Base-by-base conservation (phyloP, 352 stramenopile species). In the Phytophthora aleatoria region DNA sequence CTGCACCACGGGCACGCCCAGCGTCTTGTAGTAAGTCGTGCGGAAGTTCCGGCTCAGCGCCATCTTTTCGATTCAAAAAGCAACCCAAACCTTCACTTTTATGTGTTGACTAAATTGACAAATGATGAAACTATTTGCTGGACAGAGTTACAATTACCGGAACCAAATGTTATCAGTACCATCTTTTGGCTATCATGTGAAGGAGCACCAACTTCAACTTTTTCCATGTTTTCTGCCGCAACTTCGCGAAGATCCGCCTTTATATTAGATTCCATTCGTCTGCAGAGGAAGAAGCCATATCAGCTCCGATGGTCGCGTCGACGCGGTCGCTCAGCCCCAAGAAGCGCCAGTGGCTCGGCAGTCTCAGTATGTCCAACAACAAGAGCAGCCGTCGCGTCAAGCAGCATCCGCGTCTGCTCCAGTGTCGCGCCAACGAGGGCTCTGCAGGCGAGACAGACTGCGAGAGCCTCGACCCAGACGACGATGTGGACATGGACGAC, bases 1-100 rank as follows among this genome's bases (percentile, higher is more conserved):
- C 69, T 91, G 86, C 66, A 93, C 81, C 42, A 94, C 82, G 7
- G 86, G 86, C 56, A 95, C 87, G 44, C 87, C 87, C 50, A 95
- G 73, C 65, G 83, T 95, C 76, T 95, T 95, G 71, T 95, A 95
- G 66, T 95, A 95, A 38, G 84, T 92, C 67, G 82, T 91, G 42
- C 84, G 84, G 69, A 95, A 70, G 35, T 94, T 94, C 53, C 78
- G 69, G 58, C 67, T 90, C 48, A 90, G 61, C 57, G 83, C 64
- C 85, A 92, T 93, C 11, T 5, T 33, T 16, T 20, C 20, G 20
- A 20, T 56, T 31, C 12, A 12, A n/a, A 30, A 33, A 47, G 31
- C 3, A 16, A 38, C 35, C 35, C 35, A 41, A 36, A 11, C 11
- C 15, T 55, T 44, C 50, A 45, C 28, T 38, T 56, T 56, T 45